Evolutionary conservation across 345 rosid genomes (phyloP), one percentile per base, ranked within the genome.

Genomic region (Physaria fendleri): DNA sequence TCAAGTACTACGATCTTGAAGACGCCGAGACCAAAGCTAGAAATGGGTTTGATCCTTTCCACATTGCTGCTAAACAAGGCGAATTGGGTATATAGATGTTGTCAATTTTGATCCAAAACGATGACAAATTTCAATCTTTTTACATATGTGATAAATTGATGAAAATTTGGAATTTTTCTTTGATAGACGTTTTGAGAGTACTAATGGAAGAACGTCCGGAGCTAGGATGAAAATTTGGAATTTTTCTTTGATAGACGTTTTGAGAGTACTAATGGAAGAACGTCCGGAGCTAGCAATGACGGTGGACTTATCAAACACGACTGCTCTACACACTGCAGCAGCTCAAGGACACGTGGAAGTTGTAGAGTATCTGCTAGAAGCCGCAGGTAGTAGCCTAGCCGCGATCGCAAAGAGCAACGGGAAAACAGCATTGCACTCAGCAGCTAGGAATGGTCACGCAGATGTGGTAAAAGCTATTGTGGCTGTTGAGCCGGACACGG

Each of bases 251-350:
- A 51, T 62, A 88, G 98, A 88, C 47, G 69, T 92, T n/a, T 67
- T 88, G 73, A 74, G 68, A 68, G 68, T 81, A 44, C 76, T 88
- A 39, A 54, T 92, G 75, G 92, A 74, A 70, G 96, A 69, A 8
- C 85, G 82, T 63, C 96, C 95, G 7, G 95, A 88, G 71, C 62
- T 84, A 72, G 82, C 93, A n/a, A 88, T 92, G 95, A 91, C 98
- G 7, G 98, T 88, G 44, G 98, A 92, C 72, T 73, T 78, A 32
- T 74, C 92, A 16, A 88, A 92, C 72, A 92, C 96, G 4, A 88
- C 96, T 1, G 90, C 96, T 49, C 58, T 88, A 69, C 96, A 92
- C 73, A 81, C 96, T 0, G 98, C 98, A 0, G 95, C 98, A 2
- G 78, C 81, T 25, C 96, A 84, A 63, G 98, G 98, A 29, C 98